Evolutionary conservation across 345 rosid species (phyloP).

Genomic region (Theobroma cacao): DNA sequence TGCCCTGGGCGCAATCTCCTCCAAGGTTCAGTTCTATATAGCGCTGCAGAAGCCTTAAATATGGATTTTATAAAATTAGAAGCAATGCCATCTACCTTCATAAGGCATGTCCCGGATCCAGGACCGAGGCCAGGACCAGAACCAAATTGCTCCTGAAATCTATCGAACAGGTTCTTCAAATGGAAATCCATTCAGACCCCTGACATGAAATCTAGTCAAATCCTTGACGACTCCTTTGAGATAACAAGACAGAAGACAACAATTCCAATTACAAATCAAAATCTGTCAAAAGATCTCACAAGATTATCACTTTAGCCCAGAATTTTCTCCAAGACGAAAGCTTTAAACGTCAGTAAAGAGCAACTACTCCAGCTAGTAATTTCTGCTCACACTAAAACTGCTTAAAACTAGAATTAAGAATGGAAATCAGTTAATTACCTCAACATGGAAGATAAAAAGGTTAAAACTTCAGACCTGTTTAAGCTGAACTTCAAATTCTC

Average conservation of each 20-base stretch:
- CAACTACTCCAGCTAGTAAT: background rate
- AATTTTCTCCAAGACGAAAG: background rate
- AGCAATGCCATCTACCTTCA: constrained; percentile 57
- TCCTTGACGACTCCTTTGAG: background rate
- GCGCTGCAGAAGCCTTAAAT: constrained; percentile 59
- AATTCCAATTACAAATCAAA: constrained; percentile 8
- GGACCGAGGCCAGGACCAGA: constrained; percentile 80
- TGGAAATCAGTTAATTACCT: background rate
- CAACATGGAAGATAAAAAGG: background rate
- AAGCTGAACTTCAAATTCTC: background rate
- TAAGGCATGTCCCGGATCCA: constrained; percentile 60
- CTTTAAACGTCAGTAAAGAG: background rate
- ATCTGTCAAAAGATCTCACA: constrained; percentile 2
- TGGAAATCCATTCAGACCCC: constrained; percentile 53
- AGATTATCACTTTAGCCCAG: background rate
- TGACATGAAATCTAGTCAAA: constrained; percentile 17
- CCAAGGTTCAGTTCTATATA: constrained; percentile 78
- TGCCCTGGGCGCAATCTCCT: constrained; percentile 57
- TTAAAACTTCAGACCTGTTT: background rate
- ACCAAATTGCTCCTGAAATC: constrained; percentile 68
- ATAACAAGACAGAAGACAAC: background rate
- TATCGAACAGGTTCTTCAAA: constrained; percentile 59
- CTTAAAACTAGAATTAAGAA: background rate
- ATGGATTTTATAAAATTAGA: constrained; percentile 46
- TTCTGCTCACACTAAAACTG: background rate